A percentile compares a stretch with the other conserved stretches of the same genome.
Conservation (phyloP, 495 filamentous ascomycete genomes). For the Astrothelium macrocarpum region DNA sequence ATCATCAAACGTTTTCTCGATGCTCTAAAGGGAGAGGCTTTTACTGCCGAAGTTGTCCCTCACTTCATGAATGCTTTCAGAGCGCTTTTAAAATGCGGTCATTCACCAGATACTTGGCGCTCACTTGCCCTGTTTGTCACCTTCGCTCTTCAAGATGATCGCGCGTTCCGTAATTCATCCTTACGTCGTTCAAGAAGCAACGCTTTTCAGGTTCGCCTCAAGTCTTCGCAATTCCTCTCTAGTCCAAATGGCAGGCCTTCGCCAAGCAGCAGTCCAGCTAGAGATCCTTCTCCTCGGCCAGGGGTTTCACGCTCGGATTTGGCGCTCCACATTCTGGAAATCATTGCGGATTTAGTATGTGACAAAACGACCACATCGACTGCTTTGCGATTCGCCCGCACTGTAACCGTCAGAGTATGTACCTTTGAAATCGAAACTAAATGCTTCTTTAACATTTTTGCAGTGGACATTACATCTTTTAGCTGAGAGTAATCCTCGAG, state of each 20-base stretch:
- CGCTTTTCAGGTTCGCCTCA: slow-evolving; percentile 22
- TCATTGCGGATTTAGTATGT: slow-evolving; percentile 79
- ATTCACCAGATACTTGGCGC: slow-evolving; percentile 71
- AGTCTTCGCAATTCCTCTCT: slow-evolving; percentile 4
- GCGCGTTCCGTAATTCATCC: slow-evolving; percentile 41
- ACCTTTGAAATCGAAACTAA: not conserved
- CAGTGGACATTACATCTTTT: slow-evolving; percentile 94
- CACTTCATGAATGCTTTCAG: slow-evolving; percentile 70
- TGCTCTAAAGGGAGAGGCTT: slow-evolving; percentile 74
- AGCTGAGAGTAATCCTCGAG: slow-evolving; percentile 73
- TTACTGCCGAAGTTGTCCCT: slow-evolving; percentile 56
- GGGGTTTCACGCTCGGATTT: slow-evolving; percentile 40
- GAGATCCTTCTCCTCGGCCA: slow-evolving; percentile 2
- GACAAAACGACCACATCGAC: slow-evolving; percentile 52
- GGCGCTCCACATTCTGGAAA: slow-evolving; percentile 63
- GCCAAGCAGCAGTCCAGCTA: not conserved
- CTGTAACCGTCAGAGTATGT: slow-evolving; percentile 89
- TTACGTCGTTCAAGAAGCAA: slow-evolving; percentile 36
- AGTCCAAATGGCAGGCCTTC: slow-evolving; percentile 1
- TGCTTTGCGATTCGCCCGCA: slow-evolving; percentile 82
- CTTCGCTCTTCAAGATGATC: slow-evolving; percentile 67
- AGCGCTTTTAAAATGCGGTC: slow-evolving; percentile 64
- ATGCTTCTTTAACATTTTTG: not conserved
- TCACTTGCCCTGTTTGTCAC: slow-evolving; percentile 90
- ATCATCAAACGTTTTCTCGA: slow-evolving; percentile 84